Base-by-base conservation (phyloP, 768 basidiomycete genomes). In the Suillus tomentosus region DNA sequence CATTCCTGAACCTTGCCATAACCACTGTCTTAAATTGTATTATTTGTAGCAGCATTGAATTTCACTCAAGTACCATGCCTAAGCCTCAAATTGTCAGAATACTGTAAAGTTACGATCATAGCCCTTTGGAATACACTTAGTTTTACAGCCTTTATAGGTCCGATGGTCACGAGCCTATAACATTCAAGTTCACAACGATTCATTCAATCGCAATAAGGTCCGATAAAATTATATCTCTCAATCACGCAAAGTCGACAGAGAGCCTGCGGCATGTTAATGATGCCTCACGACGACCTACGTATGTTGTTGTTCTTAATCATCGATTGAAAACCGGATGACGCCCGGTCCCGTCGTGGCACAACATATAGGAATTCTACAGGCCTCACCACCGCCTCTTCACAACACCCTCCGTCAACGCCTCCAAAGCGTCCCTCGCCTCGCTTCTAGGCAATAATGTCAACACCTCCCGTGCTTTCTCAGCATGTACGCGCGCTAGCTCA, bases 371-470 rank as follows among this genome's bases (percentile, higher is more conserved):
- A 50, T 50, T 50, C 14, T 8, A 50, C 14, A 15, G 22, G 48
- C 48, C 48, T 50, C 50, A 87, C 80, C 82, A 85, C 67, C 77
- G 84, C 73, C 87, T 82, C 67, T 84, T 80, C 51, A 90, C 81
- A 24, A 93, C 88, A 40, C 83, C 82, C 64, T 88, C 87, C 39
- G 90, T 85, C 68, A 96, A 78, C 15, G 77, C 83, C 56, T 90
- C 86, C 64, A 99, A 77, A n/a, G 91, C 94, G 34, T 80, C 78
- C 74, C 86, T 88, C 37, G 92, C 88, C 64, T 93, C 90, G 69
- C 90, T 92, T 66, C 91, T 89, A 8, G 96, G 96, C 61, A 99
- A 81, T 7, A 82, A 74, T 39, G 75, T 77, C 17, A 97, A 79
- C 17, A 85, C 84, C 65, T 90, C 87, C 43, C 85, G 82, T 19